Conservation (phyloP, 495 filamentous ascomycete genomes). For the Lasiosphaeria ovina region DNA sequence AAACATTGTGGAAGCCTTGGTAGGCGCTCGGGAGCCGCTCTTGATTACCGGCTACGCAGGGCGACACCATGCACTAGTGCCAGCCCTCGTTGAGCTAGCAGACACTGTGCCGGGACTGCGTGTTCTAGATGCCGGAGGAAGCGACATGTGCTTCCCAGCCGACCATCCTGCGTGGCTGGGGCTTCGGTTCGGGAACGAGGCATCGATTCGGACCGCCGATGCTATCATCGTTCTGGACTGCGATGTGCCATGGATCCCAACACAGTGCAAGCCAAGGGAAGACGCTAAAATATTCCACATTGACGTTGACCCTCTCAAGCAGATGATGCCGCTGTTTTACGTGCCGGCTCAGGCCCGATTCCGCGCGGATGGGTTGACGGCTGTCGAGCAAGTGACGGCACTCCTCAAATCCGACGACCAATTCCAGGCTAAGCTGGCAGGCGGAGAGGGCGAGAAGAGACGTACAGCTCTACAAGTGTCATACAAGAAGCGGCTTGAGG, state of each 20-base stretch:
- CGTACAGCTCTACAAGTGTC: slow-evolving; percentile 57
- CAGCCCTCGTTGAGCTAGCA: slow-evolving; percentile 73
- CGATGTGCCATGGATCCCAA: slow-evolving; percentile 68
- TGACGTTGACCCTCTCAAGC: slow-evolving; percentile 83
- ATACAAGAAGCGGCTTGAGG: slow-evolving; percentile 59
- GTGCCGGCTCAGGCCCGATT: slow-evolving; percentile 71
- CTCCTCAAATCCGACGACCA: slow-evolving; percentile 48
- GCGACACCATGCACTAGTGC: slow-evolving; percentile 66
- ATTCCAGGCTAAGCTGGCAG: slow-evolving; percentile 44
- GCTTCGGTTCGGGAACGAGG: slow-evolving; percentile 72
- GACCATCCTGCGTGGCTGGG: slow-evolving; percentile 72
- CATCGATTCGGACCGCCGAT: slow-evolving; percentile 72
- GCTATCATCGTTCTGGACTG: slow-evolving; percentile 85
- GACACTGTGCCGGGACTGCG: slow-evolving; percentile 74
- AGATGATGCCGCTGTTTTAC: slow-evolving; percentile 83
- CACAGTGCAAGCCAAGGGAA: slow-evolving; percentile 56
- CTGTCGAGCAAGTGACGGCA: slow-evolving; percentile 68
- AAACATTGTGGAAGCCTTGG: slow-evolving; percentile 67
- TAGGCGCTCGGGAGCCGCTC: slow-evolving; percentile 70
- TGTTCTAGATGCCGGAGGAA: slow-evolving; percentile 85
- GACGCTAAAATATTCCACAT: slow-evolving; percentile 74
- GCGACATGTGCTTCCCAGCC: slow-evolving; percentile 94
- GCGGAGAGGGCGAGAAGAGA: slow-evolving; percentile 44
- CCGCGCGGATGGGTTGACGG: slow-evolving; percentile 68
- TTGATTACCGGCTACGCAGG: slow-evolving; percentile 83